Base-by-base conservation (phyloP, 768 basidiomycete genomes). In the Lactarius trivialis region DNA sequence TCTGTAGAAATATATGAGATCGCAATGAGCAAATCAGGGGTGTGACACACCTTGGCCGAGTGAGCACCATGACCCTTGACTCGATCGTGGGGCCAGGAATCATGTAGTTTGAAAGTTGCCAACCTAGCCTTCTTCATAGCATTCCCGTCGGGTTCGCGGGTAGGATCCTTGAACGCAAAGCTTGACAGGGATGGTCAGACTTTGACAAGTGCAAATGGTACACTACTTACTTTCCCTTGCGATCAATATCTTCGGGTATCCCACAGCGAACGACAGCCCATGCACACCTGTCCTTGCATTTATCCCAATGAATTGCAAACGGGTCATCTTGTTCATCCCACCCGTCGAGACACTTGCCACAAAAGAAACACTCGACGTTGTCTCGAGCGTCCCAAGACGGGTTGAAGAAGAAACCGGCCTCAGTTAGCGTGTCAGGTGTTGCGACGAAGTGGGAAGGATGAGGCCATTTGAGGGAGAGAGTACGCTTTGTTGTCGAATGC, bases 281-380 rank as follows among this genome's bases (percentile, higher is more conserved):
- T 6, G 85, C 78, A 72, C 93, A 95, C n/a, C 72, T 73, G 52
- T 70, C 70, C 19, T 76, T 77, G 66, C 87, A 88, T 69, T 92
- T 90, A 34, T 77, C 71, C 72, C 80, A 86, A 69, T 98, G 95
- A 41, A 96, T 86, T 43, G 83, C 78, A 67, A 89, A 88, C 1
- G 95, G 94, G 74, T 95, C 90, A 68, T 98, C 94, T 0, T 83
- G 76, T 50, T 78, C 78, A 52, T 89, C 89, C 95, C 95, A 98
- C 21, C 88, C 90, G 58, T 84, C 83, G 9, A 98, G 79, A 64
- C 87, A 79, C 68, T 94, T 91, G 50, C 79, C 80, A 75, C 95
- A 98, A 66, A 88, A 76, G 72, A 87, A 97, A 72, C 95, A 98
- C 4, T 81, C 79, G 24, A 89, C 93, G 68, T 83, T 86, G 73